Base-by-base conservation (phyloP, 306 rosid genomes). In the Clitoria ternatea region DNA sequence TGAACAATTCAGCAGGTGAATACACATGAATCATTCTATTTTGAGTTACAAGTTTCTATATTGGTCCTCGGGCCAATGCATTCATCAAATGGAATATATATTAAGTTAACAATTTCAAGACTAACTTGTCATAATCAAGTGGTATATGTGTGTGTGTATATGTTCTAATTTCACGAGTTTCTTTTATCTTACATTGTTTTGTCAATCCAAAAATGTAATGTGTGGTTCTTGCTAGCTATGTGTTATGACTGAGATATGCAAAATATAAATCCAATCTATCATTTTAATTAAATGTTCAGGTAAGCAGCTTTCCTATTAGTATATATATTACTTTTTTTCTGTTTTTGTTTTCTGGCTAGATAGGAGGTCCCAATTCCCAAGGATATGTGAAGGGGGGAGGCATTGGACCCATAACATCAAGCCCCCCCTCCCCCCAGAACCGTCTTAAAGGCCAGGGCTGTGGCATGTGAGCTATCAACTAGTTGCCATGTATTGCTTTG, bases 1-100 rank as follows among this genome's bases (percentile, higher is more conserved):
- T 45, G 98, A 94, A 82, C 98, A 94, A 85, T 90, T 94, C 83
- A 89, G 98, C 98, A 90, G 98, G 98, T 94, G 85, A 87, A 76
- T 66, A 56, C 76, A 32, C 35, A 29, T 56, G 18, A 39, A 20
- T 18, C 47, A 57, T 68, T 20, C 19, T 17, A 35, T 63, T 2
- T 66, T 30, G 17, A 54, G 19, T 60, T 29, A 47, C 47, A 54
- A 44, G 36, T 11, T 37, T 55, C 11, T 70, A 19, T 55, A 19
- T 45, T 54, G 22, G 27, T 63, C 37, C 32, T 72, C 36, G 35
- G 66, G 11, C 8, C 63, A 57, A 15, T 76, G 26, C 45, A 33
- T 47, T 47, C 18, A 19, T 64, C n/a, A 20, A 35, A 44, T 57
- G 70, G 37, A 72, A 11, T 37, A 6, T 24, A n/a, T 14, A 18